Percentiles rank a stretch among this genome's conserved stretches.
Evolutionary conservation across 139 green algal species (phyloP).

Genomic region (Desmodesmus armatus): DNA sequence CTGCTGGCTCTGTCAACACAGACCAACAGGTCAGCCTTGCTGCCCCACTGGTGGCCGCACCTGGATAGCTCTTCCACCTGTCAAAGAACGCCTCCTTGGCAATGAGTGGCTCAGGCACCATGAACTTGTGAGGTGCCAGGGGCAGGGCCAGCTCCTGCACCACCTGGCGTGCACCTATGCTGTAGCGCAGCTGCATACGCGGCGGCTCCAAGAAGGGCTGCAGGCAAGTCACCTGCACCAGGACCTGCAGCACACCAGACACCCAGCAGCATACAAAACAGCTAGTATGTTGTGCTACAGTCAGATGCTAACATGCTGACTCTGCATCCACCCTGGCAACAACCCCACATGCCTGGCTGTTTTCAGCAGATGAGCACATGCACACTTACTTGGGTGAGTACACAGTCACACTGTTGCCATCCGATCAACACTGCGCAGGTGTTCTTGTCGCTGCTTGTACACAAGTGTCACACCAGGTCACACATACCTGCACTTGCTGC

Average conservation of each 20-base stretch:
- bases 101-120: slow-evolving; percentile 68
- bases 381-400: too few species aligned
- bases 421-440: background rate
- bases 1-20: background rate
- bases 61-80: slow-evolving; percentile 75
- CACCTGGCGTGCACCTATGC: slow-evolving; percentile 22
- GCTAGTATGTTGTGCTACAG: background rate
- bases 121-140: slow-evolving; percentile 76
- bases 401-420: background rate
- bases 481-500: slow-evolving; percentile 72
- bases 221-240: slow-evolving; percentile 35
- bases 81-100: slow-evolving; percentile 80
- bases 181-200: slow-evolving; percentile 53
- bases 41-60: slow-evolving; percentile 7
- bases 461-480: too few species aligned
- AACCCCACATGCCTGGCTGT: background rate
- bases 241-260: slow-evolving; percentile 8
- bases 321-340: background rate
- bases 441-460: background rate
- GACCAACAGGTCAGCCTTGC: background rate
- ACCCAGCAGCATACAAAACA: background rate
- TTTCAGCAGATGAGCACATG: background rate
- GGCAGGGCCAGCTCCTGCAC: slow-evolving; percentile 73
- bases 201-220: slow-evolving; percentile 45
- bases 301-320: background rate